A percentile compares a stretch with the other conserved stretches of the same genome.
Conservation (phyloP, 768 basidiomycete species). For the Sutorius australiensis region DNA sequence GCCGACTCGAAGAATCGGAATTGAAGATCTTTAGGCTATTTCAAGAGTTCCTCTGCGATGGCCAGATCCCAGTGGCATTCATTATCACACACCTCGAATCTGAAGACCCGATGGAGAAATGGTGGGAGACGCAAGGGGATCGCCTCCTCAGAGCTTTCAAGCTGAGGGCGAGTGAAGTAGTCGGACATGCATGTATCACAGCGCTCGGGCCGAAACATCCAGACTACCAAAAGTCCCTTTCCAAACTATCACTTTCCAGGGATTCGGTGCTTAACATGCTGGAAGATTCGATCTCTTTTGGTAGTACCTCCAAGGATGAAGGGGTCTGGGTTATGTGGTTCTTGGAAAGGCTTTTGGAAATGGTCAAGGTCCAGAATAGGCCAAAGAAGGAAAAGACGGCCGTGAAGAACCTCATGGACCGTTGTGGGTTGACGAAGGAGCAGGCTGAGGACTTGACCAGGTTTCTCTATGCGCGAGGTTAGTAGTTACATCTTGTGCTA, state of each 20-base stretch:
- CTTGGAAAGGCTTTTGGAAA: conserved; percentile 16
- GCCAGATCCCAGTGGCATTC: conserved; percentile 37
- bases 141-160: conserved; percentile 9
- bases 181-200: conserved; percentile 31
- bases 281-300: conserved; percentile 20
- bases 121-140: conserved; percentile 28
- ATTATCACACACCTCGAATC: conserved; percentile 39
- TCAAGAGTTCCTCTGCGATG: conserved; percentile 36
- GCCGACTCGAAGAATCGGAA: conserved; percentile 28
- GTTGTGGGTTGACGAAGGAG: conserved; percentile 15
- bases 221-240: background rate
- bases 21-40: conserved; percentile 35
- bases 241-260: conserved; percentile 15
- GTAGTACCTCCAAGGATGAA: conserved; percentile 12
- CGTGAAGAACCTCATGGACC: conserved; percentile 7
- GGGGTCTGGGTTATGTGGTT: conserved; percentile 23
- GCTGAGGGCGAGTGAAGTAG: conserved; percentile 12
- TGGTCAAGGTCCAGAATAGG: conserved; percentile 10
- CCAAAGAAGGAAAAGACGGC: conserved; percentile 10
- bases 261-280: conserved; percentile 16
- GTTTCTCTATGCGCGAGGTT: conserved; percentile 7
- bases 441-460: conserved; percentile 19
- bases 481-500: background rate
- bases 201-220: conserved; percentile 5
- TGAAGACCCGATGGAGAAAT: conserved; percentile 25